Percentiles rank a stretch among this genome's conserved stretches.
Conservation (phyloP, 306 rosid genomes). For the Comarum palustre region DNA sequence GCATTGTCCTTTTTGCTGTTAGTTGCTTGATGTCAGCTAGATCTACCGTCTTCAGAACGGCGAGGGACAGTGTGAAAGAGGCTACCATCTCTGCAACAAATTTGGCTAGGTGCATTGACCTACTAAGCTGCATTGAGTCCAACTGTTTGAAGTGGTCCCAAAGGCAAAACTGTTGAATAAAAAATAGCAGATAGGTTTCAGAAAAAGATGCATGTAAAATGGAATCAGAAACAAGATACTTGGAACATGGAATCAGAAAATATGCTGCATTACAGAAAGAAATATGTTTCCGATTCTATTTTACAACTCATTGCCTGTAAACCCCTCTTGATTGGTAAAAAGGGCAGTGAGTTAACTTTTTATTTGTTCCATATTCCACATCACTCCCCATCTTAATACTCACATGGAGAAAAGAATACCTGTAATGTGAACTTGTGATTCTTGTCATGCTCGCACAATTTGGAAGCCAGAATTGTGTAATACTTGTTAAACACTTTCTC, state of each 20-base stretch:
- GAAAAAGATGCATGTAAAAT: neutral
- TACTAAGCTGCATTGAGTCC: conserved; percentile 65
- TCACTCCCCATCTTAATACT: conserved; percentile 8
- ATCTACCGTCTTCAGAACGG: conserved; percentile 69
- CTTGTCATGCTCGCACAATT: conserved; percentile 88
- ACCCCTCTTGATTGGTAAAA: neutral
- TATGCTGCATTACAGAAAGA: neutral
- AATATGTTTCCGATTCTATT: neutral
- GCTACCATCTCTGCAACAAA: conserved; percentile 80
- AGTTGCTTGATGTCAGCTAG: conserved; percentile 51
- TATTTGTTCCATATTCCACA: neutral
- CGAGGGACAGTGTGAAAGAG: conserved; percentile 70
- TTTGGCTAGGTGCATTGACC: conserved; percentile 81
- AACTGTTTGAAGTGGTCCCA: conserved; percentile 90
- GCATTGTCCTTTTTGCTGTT: conserved; percentile 74
- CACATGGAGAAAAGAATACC: conserved; percentile 39
- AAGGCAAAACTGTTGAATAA: conserved; percentile 62
- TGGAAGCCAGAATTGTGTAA: conserved; percentile 76
- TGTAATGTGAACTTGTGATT: conserved; percentile 91
- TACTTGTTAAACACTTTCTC: conserved; percentile 90
- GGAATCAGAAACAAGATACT: neutral
- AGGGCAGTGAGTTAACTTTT: neutral
- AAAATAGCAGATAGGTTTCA: neutral
- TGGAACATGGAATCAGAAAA: no score
- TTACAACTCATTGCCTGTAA: neutral